A percentile compares a stretch with the other conserved stretches of the same genome.
phyloP scores from a whole-genome alignment of 2,329 filamentous ascomycete species.

The Xylariaceae sp. region DNA sequence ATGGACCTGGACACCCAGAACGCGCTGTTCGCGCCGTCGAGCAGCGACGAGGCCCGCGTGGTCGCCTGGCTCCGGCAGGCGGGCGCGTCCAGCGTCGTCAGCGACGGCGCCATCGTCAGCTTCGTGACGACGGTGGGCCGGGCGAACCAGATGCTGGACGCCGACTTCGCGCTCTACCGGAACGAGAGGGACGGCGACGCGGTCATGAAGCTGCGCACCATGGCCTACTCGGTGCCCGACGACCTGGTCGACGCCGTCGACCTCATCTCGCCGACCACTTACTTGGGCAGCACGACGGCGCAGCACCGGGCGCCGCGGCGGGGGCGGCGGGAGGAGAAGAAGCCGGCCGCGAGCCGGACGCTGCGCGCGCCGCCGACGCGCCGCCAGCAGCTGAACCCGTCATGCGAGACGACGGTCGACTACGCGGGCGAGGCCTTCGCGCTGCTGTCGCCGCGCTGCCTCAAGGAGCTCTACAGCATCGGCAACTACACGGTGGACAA shows the following conservation, averaged over 20 bases:
- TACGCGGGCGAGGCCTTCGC: constrained; percentile 19
- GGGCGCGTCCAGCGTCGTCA: constrained; percentile 11
- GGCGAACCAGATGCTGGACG: constrained; percentile 21
- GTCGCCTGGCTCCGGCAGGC: constrained; percentile 14
- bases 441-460: constrained; percentile 37
- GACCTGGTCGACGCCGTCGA: constrained; percentile 28
- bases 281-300: constrained; percentile 26
- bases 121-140: constrained; percentile 19
- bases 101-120: constrained; percentile 17
- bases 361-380: background rate
- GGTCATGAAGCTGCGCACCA: constrained; percentile 19
- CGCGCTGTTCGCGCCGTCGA: constrained; percentile 14
- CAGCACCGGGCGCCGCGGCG: constrained; percentile 3
- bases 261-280: constrained; percentile 35
- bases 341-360: no score
- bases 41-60: constrained; percentile 12
- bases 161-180: constrained; percentile 23
- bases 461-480: constrained; percentile 42
- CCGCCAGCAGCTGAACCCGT: background rate
- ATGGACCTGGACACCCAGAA: constrained; percentile 14
- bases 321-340: no score
- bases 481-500: constrained; percentile 36
- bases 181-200: constrained; percentile 19
- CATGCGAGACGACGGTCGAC: background rate
- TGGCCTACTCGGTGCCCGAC: constrained; percentile 16